Percentiles rank a stretch among this genome's conserved stretches.
phyloP scores from a whole-genome alignment of 306 rosid genomes.

The Trifolium dubium region DNA sequence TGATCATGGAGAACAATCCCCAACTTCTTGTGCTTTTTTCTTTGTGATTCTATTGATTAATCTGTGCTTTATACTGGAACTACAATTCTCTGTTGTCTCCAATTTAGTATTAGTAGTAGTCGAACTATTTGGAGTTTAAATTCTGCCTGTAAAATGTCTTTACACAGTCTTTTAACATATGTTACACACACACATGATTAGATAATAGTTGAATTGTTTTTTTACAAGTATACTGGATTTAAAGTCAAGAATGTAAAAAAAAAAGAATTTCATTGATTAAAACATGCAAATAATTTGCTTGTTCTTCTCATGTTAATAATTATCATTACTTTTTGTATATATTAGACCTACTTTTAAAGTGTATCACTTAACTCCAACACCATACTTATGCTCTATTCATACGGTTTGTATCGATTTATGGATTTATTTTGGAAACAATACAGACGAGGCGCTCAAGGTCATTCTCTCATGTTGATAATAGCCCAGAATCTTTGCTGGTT shows the following conservation, averaged over 20 bases:
- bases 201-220: neutral
- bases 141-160: constrained; percentile 12
- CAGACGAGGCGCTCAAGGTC: too few relatives aligned
- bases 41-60: constrained; percentile 13
- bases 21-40: neutral
- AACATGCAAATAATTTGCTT: neutral
- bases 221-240: neutral
- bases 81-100: neutral
- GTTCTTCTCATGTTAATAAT: constrained; percentile 14
- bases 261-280: neutral
- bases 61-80: constrained; percentile 17
- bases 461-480: too few relatives aligned
- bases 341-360: too few relatives aligned
- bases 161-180: neutral
- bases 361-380: too few relatives aligned
- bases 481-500: too few relatives aligned
- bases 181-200: neutral
- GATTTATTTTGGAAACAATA: too few relatives aligned
- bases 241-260: neutral
- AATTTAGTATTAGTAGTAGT: constrained; percentile 2
- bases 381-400: too few relatives aligned
- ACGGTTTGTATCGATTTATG: too few relatives aligned
- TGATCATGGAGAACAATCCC: constrained; percentile 22
- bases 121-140: constrained; percentile 25
- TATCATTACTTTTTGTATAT: neutral